Percentiles rank a stretch among this genome's conserved stretches.
These are phyloP conservation scores for Hymenoscyphus fraxineus DNA, from an alignment of 2,329 filamentous ascomycete genomes.

Conservation along the genomic window DNA sequence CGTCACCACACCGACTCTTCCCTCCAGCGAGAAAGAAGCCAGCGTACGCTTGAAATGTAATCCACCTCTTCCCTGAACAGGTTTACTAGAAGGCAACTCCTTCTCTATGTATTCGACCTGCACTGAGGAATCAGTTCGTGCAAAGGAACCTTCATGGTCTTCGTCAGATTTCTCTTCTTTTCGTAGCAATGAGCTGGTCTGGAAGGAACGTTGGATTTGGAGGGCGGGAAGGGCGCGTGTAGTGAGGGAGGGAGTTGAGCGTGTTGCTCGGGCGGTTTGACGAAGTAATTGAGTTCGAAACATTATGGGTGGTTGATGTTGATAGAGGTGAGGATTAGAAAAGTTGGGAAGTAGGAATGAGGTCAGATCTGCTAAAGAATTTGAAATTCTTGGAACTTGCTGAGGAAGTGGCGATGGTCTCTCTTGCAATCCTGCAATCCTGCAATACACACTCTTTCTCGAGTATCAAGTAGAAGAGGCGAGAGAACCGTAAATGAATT, in stretches of 20 bases:
- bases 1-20: constrained; percentile 78
- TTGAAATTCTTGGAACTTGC: neutral
- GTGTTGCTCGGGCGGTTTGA: constrained; percentile 26
- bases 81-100: constrained; percentile 66
- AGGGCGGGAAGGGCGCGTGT: constrained; percentile 16
- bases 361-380: neutral
- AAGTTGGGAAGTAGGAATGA: constrained; percentile 2
- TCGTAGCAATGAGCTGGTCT: constrained; percentile 20
- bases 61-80: constrained; percentile 72
- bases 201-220: constrained; percentile 21
- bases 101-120: constrained; percentile 74
- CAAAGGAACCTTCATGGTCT: constrained; percentile 45
- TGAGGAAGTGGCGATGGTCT: neutral
- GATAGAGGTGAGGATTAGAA: neutral
- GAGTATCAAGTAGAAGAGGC: neutral
- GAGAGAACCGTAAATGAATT: constrained; percentile 4
- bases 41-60: constrained; percentile 82
- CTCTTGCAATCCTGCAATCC: neutral
- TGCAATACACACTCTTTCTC: neutral
- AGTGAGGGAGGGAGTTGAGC: constrained; percentile 19
- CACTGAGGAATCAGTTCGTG: constrained; percentile 75
- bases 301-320: constrained; percentile 19
- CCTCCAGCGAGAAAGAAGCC: constrained; percentile 80
- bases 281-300: constrained; percentile 32
- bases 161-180: constrained; percentile 27